phyloP scores from a whole-genome alignment of 371 early-diverging fungal species.

The Rhizopus sp. region DNA sequence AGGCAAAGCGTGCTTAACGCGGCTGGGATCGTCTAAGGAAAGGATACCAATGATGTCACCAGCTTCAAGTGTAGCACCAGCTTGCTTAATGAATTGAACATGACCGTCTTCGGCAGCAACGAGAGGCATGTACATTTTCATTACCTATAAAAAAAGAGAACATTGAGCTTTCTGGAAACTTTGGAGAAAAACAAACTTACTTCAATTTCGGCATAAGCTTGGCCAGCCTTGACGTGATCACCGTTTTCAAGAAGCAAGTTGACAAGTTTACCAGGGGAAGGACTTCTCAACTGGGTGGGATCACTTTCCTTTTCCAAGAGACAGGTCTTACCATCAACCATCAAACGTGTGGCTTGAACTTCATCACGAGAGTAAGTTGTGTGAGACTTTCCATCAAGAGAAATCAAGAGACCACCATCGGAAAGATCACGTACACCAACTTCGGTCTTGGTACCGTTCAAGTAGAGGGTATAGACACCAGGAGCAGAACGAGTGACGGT shows the following conservation, averaged over 20 bases:
- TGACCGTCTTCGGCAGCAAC: slow-evolving; percentile 89
- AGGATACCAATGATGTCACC: slow-evolving; percentile 95
- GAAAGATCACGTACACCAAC: slow-evolving; percentile 83
- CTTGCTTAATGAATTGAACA: slow-evolving; percentile 88
- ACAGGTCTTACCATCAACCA: slow-evolving; percentile 91
- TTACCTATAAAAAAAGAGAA: slow-evolving; percentile 60
- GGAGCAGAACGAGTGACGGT: slow-evolving; percentile 82
- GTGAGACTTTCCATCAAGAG: slow-evolving; percentile 87
- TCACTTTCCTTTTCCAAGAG: slow-evolving; percentile 94
- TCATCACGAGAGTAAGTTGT: slow-evolving; percentile 92
- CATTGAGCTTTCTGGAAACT: slow-evolving; percentile 8
- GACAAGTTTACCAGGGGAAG: slow-evolving; percentile 97
- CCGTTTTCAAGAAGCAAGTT: slow-evolving; percentile 92
- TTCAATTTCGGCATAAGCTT: slow-evolving; percentile 98
- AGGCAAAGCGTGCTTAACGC: slow-evolving; percentile 86
- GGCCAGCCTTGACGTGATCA: slow-evolving; percentile 83
- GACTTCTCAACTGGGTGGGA: slow-evolving; percentile 92
- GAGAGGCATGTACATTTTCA: slow-evolving; percentile 99
- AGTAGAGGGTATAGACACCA: slow-evolving; percentile 74
- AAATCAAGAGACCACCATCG: slow-evolving; percentile 93
- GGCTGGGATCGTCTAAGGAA: slow-evolving; percentile 90
- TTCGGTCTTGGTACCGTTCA: slow-evolving; percentile 83
- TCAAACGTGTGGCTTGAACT: slow-evolving; percentile 84
- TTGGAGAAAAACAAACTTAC: slow-evolving; percentile 22
- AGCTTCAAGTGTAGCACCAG: slow-evolving; percentile 82